A percentile compares a stretch with the other conserved stretches of the same genome.
Conservation (phyloP, 2,329 filamentous ascomycete species). For the Alternaria sp. region DNA sequence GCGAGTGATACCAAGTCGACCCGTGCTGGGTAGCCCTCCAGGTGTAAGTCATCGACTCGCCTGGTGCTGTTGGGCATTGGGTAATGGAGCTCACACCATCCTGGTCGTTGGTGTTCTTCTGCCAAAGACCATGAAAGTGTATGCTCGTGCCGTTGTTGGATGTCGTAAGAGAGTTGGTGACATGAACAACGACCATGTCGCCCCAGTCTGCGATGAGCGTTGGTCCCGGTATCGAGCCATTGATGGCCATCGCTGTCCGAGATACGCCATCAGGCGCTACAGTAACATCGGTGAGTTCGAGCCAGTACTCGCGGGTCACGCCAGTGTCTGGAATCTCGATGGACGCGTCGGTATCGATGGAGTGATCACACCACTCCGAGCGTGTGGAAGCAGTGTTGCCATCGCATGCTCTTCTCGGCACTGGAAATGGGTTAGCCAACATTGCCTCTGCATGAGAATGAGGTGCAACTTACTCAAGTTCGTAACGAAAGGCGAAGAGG, state of each 20-base stretch:
- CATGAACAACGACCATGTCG: slow-evolving; percentile 47
- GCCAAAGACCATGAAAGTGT: slow-evolving; percentile 43
- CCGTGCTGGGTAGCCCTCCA: slow-evolving; percentile 52
- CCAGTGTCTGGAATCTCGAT: slow-evolving; percentile 58
- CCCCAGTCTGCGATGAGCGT: slow-evolving; percentile 52
- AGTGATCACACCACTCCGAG: slow-evolving; percentile 56
- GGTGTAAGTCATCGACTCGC: slow-evolving; percentile 35
- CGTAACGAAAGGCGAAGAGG: not conserved
- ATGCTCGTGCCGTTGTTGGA: slow-evolving; percentile 41
- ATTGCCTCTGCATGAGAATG: not conserved
- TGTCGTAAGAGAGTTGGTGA: slow-evolving; percentile 38
- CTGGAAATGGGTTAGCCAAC: not conserved
- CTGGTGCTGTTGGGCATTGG: slow-evolving; percentile 38
- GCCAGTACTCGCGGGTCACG: slow-evolving; percentile 59
- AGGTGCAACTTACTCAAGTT: not conserved
- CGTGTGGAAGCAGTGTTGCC: slow-evolving; percentile 41
- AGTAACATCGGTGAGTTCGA: slow-evolving; percentile 52
- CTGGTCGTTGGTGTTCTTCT: slow-evolving; percentile 39
- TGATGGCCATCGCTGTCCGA: slow-evolving; percentile 46
- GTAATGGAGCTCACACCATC: slow-evolving; percentile 44
- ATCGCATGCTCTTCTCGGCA: slow-evolving; percentile 29
- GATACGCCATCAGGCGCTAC: slow-evolving; percentile 62
- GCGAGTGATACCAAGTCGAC: slow-evolving; percentile 51
- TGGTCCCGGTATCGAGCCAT: slow-evolving; percentile 54
- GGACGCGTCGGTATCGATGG: slow-evolving; percentile 35